Evolutionary conservation across 2,329 filamentous ascomycete species (phyloP), one percentile per base, ranked within the genome.

Genomic region (Colletotrichum paranaense): DNA sequence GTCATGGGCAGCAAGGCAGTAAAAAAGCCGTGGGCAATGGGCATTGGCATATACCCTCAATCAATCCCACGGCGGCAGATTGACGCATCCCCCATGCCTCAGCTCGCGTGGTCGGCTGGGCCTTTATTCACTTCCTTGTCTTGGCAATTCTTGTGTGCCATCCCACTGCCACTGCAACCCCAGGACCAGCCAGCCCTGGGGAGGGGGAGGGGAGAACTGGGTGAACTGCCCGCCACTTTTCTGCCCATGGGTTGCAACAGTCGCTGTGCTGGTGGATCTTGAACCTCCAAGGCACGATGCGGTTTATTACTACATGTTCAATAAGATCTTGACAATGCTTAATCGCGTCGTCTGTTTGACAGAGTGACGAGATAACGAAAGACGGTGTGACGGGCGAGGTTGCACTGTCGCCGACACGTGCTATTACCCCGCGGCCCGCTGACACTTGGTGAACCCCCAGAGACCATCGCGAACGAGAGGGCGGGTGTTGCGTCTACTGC

Each of bases 401-500:
- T 46, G 58, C 52, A 62, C 60, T 52, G 24, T 58, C n/a, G 28
- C 32, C n/a, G 14, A 53, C 56, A 30, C 56, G 46, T 66, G 62
- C 26, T 49, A 22, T 32, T 64, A 72, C 59, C 69, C 66, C 65
- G 59, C 66, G 65, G 53, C 69, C 53, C 32, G 38, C 53, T 72
- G 59, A 26, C 55, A 46, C 19, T 35, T 24, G 49, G 26, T 64
- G 5, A 24, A 46, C 46, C 59, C 52, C 38, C 30, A 42, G 19
- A 42, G 26, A 42, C 52, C 30, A 30, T 38, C 24, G 11, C 9
- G 22, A 26, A 64, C 46, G 11, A 68, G 38, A 68, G 53, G 55
- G 55, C 63, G 63, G 68, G 42, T 68, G 69, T 38, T 64, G 57
- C 68, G 63, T 62, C 49, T 68, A 38, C 38, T 72, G 49, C 53